These are phyloP conservation scores for Tolypocladium sp. DNA, from an alignment of 2,329 filamentous ascomycete genomes.

Conservation along the genomic window DNA sequence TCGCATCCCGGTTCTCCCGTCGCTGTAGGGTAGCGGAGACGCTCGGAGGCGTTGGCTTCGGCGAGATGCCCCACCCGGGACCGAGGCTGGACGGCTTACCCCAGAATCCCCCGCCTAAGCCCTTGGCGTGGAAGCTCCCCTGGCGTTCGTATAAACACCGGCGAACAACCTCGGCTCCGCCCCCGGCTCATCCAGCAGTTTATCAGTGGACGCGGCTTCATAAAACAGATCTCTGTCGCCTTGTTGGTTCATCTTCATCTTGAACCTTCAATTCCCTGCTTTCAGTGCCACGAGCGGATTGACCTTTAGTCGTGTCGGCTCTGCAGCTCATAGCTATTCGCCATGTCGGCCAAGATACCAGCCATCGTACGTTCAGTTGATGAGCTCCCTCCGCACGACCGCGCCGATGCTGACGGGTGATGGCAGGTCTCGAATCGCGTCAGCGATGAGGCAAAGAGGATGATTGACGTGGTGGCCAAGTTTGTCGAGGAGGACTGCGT, in stretches of 20 bases:
- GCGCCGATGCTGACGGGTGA: slow-evolving; percentile 4
- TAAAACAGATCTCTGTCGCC: background rate
- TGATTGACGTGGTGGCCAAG: slow-evolving; percentile 80
- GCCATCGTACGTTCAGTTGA: slow-evolving; percentile 16
- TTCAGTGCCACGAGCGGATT: background rate
- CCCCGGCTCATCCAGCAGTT: background rate
- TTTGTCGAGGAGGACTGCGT: slow-evolving; percentile 97
- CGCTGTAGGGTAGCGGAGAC: background rate
- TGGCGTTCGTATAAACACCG: background rate
- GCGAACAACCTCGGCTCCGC: slow-evolving; percentile 4
- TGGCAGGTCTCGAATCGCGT: slow-evolving; percentile 47
- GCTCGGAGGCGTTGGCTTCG: background rate
- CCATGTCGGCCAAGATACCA: slow-evolving; percentile 24
- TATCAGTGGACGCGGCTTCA: background rate
- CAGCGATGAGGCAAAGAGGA: slow-evolving; percentile 76
- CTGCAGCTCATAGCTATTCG: background rate
- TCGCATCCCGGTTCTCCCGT: background rate
- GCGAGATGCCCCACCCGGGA: background rate
- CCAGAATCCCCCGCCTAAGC: background rate
- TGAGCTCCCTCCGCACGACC: background rate
- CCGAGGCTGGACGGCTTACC: background rate
- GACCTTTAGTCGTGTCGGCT: background rate
- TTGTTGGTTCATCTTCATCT: background rate
- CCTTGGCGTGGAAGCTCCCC: background rate
- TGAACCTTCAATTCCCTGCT: background rate